Evolutionary conservation across 2,329 filamentous ascomycete genomes (phyloP), one percentile per base, ranked within the genome.

Genomic region (Beauveria sp.): DNA sequence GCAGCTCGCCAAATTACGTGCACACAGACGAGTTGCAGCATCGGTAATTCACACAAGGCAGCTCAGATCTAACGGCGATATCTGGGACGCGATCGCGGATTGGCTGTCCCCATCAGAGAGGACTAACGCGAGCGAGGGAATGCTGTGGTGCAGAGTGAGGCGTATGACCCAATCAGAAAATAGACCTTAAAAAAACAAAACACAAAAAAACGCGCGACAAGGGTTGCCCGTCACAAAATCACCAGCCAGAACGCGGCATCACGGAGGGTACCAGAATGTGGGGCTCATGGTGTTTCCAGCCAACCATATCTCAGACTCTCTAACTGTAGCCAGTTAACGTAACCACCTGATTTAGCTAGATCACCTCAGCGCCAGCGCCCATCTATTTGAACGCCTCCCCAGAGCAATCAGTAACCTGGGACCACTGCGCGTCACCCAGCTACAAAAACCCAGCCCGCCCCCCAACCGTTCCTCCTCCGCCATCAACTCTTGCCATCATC

Each of bases 371-470:
- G 31, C 24, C 61, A 8, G 22, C 50, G 49, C 46, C 51, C 61
- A 59, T 58, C 61, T 58, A 45, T 42, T 49, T 54, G 49, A 51
- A 31, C 54, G 24, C 40, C 55, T 40, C 61, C 50, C 65, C 68
- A 65, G 62, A 66, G 69, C 71, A 83, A 85, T 86, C 83, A 85
- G 83, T 83, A 84, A 80, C 74, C 73, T 75, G 75, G 75, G 76
- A 75, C 73, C 72, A 73, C 72, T 73, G 67, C 68, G 74, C 75
- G 79, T 78, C 80, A 78, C 79, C 76, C 79, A 83, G 78, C 79
- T 85, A 86, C 83, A 85, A 84, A 85, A 84, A 75, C 75, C 76
- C 78, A 76, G 72, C 70, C 72, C 72, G 73, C 78, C 79, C 80
- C 81, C 80, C 79, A 74, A 78, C 76, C 71, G 75, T 74, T 74